Percentiles rank a stretch among this genome's conserved stretches.
phyloP scores from a whole-genome alignment of 768 basidiomycete species.

The Crucibulum laeve region DNA sequence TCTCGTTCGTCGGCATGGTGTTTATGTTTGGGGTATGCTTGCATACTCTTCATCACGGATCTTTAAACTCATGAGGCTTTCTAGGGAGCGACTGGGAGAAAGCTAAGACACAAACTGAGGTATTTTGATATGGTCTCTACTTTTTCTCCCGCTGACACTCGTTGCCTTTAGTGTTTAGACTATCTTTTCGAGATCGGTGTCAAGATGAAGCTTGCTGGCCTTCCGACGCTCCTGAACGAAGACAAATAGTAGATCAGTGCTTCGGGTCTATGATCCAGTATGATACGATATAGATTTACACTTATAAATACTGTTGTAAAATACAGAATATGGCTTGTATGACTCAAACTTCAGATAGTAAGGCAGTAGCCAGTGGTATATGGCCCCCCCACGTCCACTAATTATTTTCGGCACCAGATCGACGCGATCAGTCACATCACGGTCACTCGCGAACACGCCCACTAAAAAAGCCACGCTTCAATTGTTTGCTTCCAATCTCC shows the following conservation, averaged over 20 bases:
- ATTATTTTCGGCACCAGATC: neutral
- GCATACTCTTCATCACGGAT: slow-evolving; percentile 2
- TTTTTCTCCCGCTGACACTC: neutral
- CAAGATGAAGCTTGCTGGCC: slow-evolving; percentile 68
- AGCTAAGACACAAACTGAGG: slow-evolving; percentile 87
- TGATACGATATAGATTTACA: neutral
- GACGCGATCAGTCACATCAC: slow-evolving; percentile 19
- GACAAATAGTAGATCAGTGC: neutral
- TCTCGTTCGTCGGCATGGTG: slow-evolving; percentile 74
- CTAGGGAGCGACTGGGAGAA: slow-evolving; percentile 75
- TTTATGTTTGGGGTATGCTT: slow-evolving; percentile 77
- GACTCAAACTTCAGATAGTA: too few species aligned
- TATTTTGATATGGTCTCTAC: slow-evolving; percentile 14
- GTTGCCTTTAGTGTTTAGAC: slow-evolving; percentile 66
- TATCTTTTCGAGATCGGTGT: slow-evolving; percentile 88
- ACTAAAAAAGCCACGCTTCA: neutral
- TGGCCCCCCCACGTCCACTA: neutral
- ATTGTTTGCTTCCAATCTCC: neutral
- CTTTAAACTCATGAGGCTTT: slow-evolving; percentile 3
- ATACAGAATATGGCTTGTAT: neutral
- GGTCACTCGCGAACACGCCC: slow-evolving; percentile 3
- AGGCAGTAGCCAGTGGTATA: too few species aligned
- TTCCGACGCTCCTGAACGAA: slow-evolving; percentile 41
- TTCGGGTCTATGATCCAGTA: neutral
- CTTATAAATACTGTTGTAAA: neutral